Conservation (phyloP, 2,329 filamentous ascomycete species). For the Fusarium pilosicola region DNA sequence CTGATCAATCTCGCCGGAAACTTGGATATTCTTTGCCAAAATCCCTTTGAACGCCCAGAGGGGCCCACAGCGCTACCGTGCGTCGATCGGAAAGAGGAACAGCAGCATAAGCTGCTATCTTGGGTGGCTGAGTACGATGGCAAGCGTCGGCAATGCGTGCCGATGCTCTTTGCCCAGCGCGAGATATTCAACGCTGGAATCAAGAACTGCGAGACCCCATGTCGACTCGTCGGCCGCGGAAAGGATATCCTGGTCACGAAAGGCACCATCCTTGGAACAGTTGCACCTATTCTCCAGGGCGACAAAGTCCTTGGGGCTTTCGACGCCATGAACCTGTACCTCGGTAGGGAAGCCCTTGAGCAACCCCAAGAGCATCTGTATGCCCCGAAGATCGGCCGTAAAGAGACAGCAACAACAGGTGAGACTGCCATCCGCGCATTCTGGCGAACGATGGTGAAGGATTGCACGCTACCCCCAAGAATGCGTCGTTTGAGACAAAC, state of each 20-base stretch:
- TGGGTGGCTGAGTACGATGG: conserved; percentile 14
- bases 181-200: conserved; percentile 1
- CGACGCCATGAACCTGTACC: neutral
- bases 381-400: neutral
- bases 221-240: neutral
- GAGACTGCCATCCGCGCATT: conserved; percentile 7
- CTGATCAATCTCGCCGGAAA: conserved; percentile 11
- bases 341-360: neutral
- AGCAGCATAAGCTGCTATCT: neutral
- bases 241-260: neutral
- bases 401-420: neutral
- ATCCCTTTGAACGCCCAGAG: neutral
- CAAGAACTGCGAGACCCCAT: neutral
- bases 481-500: conserved; percentile 3
- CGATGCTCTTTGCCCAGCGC: conserved; percentile 20
- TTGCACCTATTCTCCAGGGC: neutral
- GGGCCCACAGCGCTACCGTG: neutral
- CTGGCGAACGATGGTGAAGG: conserved; percentile 14
- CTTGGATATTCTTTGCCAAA: conserved; percentile 28
- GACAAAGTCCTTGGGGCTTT: fast-evolving
- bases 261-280: neutral
- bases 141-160: neutral
- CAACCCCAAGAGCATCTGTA: neutral
- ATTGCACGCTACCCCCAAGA: conserved; percentile 2
- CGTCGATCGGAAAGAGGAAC: too few species aligned